Percentiles rank a stretch among this genome's conserved stretches.
Evolutionary conservation across 306 rosid genomes (phyloP).

Genomic region (Citrullus colocynthis): DNA sequence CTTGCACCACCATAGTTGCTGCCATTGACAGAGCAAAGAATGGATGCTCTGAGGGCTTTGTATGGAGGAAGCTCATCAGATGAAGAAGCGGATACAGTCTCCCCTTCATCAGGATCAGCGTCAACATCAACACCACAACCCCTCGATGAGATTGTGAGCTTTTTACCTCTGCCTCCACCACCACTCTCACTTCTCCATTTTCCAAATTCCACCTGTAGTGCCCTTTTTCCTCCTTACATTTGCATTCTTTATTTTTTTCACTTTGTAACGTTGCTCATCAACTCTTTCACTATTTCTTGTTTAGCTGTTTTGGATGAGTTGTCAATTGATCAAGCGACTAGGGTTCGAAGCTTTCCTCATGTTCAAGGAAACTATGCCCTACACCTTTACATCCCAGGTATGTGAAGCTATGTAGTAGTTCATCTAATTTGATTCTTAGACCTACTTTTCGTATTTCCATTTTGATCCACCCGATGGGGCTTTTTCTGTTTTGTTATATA

Average conservation of each 20-base stretch:
- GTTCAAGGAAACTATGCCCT: slow-evolving; percentile 72
- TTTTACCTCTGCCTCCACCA: slow-evolving; percentile 48
- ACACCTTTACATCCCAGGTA: slow-evolving; percentile 79
- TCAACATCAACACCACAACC: slow-evolving; percentile 5
- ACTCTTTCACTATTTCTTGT: slow-evolving; percentile 21
- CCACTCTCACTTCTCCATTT: slow-evolving; percentile 50
- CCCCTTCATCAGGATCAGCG: slow-evolving; percentile 11
- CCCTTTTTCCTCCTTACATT: not conserved
- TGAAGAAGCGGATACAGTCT: slow-evolving; percentile 34
- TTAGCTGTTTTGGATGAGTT: slow-evolving; percentile 28
- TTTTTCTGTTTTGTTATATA: not conserved
- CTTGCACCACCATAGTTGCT: not conserved
- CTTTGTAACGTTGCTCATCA: not conserved
- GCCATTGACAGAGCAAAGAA: slow-evolving; percentile 3
- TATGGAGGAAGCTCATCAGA: slow-evolving; percentile 63
- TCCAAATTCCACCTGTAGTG: slow-evolving; percentile 36
- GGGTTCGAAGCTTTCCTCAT: slow-evolving; percentile 74
- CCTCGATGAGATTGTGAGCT: not conserved
- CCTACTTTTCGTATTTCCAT: not conserved
- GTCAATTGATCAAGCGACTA: slow-evolving; percentile 33
- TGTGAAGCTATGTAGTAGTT: too few species aligned
- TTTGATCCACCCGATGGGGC: not conserved
- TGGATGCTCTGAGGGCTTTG: slow-evolving; percentile 65
- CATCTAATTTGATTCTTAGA: not conserved
- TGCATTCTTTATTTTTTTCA: not conserved